Percentiles rank a stretch among this genome's conserved stretches.
Conservation (phyloP, 2,329 filamentous ascomycete genomes). For the Talaromyces rugulosus region DNA sequence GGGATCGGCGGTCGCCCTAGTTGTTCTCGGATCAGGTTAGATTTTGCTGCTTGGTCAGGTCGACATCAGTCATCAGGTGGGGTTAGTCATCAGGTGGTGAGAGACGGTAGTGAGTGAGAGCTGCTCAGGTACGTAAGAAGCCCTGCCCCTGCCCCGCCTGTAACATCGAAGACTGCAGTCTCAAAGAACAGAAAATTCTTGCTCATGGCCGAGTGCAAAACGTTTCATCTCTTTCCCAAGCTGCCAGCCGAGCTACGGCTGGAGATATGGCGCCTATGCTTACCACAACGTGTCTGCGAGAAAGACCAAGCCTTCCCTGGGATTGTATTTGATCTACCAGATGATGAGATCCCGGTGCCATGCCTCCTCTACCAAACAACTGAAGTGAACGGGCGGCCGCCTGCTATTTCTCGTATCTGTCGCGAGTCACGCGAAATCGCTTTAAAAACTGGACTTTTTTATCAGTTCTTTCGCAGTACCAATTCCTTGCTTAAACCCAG, state of each 20-base stretch:
- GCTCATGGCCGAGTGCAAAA: neutral
- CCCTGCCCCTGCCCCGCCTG: neutral
- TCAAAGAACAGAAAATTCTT: neutral
- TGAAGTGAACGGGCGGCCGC: conserved; percentile 1
- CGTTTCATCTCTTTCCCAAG: conserved; percentile 3
- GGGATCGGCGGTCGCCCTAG: no score
- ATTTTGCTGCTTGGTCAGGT: no score
- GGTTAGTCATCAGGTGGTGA: no score
- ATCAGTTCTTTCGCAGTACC: neutral
- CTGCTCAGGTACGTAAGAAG: neutral
- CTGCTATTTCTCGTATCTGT: conserved; percentile 3
- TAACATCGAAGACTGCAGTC: neutral
- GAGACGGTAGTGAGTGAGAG: no score
- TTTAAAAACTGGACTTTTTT: neutral
- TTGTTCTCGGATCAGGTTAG: no score
- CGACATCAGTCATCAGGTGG: no score
- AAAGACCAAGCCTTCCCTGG: neutral
- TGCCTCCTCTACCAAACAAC: conserved; percentile 6
- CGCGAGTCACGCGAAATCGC: conserved; percentile 4
- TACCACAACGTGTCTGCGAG: conserved; percentile 3
- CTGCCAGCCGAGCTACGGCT: conserved; percentile 2
- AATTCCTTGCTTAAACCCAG: neutral
- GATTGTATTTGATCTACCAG: neutral
- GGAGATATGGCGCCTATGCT: conserved; percentile 5
- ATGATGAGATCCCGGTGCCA: neutral